Percentiles rank a stretch among this genome's conserved stretches.
phyloP scores from a whole-genome alignment of 495 filamentous ascomycete genomes.

The Penicillium salamii region DNA sequence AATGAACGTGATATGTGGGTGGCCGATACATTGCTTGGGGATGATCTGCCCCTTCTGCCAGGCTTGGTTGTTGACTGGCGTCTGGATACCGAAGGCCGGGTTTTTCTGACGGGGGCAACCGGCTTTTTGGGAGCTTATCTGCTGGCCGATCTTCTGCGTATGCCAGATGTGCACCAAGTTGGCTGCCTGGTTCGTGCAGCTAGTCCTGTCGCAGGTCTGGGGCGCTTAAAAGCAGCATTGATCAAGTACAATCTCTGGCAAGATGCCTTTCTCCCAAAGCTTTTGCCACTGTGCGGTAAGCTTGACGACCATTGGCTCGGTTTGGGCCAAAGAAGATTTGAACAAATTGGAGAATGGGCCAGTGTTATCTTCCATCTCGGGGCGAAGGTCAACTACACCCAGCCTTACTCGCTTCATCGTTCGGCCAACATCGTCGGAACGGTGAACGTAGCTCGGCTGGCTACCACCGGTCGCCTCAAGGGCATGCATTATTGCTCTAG shows the following conservation, averaged over 20 bases:
- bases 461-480: conserved; percentile 11
- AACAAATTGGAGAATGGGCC: conserved; percentile 4
- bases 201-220: background rate
- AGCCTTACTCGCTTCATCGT: conserved; percentile 16
- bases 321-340: background rate
- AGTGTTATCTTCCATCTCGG: conserved; percentile 20
- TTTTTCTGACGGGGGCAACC: conserved; percentile 14
- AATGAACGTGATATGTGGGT: background rate
- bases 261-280: background rate
- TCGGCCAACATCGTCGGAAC: conserved; percentile 20
- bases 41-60: background rate
- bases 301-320: conserved; percentile 4
- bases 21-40: background rate
- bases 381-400: conserved; percentile 20
- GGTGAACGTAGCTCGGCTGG: conserved; percentile 12
- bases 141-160: background rate
- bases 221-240: background rate
- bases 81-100: background rate
- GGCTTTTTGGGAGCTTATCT: conserved; percentile 14
- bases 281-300: conserved; percentile 13
- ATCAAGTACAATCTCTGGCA: conserved; percentile 9
- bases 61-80: background rate
- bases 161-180: conserved; percentile 9
- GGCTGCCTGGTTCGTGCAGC: conserved; percentile 10
- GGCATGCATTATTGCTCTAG: conserved; percentile 22